Evolutionary conservation across 768 basidiomycete genomes (phyloP).

Genomic region (Xanthoconium purpureum): DNA sequence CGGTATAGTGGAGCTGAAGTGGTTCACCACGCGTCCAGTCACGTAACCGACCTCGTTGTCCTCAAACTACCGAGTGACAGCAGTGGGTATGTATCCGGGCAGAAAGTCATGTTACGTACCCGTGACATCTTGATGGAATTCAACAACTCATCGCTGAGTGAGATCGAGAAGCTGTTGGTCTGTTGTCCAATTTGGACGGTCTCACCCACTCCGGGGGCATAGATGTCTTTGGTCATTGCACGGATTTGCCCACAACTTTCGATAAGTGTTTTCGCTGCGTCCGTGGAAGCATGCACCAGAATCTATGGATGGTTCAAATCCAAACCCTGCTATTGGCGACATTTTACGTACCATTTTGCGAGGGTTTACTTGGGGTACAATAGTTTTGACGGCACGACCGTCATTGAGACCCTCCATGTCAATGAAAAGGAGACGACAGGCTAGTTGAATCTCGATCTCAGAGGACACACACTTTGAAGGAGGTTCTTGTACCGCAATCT

Average conservation of each 20-base stretch:
- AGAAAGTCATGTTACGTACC: slow-evolving; percentile 45
- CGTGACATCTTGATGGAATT: slow-evolving; percentile 79
- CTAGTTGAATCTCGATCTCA: slow-evolving; percentile 71
- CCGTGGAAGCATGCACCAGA: slow-evolving; percentile 73
- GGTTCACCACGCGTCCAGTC: slow-evolving; percentile 79
- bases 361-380: slow-evolving; percentile 94
- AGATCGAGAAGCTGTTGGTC: slow-evolving; percentile 91
- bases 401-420: slow-evolving; percentile 98
- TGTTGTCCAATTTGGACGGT: slow-evolving; percentile 91
- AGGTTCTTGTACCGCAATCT: slow-evolving; percentile 77
- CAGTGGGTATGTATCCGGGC: neutral
- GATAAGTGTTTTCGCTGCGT: slow-evolving; percentile 69
- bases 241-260: slow-evolving; percentile 80
- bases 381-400: slow-evolving; percentile 94
- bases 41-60: slow-evolving; percentile 96
- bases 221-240: slow-evolving; percentile 91
- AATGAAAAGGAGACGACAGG: slow-evolving; percentile 85
- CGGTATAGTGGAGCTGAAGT: slow-evolving; percentile 86
- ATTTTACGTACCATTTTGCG: slow-evolving; percentile 74
- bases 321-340: neutral
- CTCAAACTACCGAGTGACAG: slow-evolving; percentile 65
- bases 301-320: slow-evolving; percentile 50
- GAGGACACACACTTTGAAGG: slow-evolving; percentile 89
- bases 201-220: slow-evolving; percentile 73
- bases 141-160: slow-evolving; percentile 86